Percentiles rank a stretch among this genome's conserved stretches.
Evolutionary conservation across 2,329 filamentous ascomycete genomes (phyloP).

Genomic region (Botrytis deweyae): DNA sequence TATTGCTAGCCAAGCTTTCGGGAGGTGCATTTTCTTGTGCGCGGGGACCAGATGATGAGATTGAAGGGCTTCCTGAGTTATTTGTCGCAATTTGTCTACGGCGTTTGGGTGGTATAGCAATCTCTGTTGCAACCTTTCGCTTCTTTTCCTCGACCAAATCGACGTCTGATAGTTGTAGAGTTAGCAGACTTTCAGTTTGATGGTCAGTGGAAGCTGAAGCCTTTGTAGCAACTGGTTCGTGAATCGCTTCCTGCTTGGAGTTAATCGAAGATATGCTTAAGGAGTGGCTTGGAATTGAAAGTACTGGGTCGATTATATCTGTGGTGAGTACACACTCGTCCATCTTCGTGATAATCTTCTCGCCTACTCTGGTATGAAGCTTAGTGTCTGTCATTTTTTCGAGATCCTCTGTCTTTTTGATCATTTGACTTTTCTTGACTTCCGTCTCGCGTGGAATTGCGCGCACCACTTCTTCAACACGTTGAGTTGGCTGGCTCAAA

Average conservation of each 20-base stretch:
- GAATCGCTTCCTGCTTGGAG: background rate
- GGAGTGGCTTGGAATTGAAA: background rate
- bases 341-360: background rate
- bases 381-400: background rate
- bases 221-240: background rate
- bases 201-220: background rate
- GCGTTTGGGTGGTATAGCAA: slow-evolving; percentile 3
- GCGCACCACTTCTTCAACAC: background rate
- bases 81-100: background rate
- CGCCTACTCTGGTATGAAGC: background rate
- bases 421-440: background rate
- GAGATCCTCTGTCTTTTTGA: background rate
- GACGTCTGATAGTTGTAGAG: background rate
- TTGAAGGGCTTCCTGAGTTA: background rate
- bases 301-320: background rate
- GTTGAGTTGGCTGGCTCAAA: background rate
- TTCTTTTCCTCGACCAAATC: slow-evolving; percentile 10
- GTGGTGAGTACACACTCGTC: background rate
- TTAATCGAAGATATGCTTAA: background rate
- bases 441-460: background rate
- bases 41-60: background rate
- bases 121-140: slow-evolving; percentile 4
- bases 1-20: background rate
- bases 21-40: background rate
- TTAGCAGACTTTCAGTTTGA: background rate